phyloP scores from a whole-genome alignment of 495 filamentous ascomycete genomes.

The Xylaria cubensis region DNA sequence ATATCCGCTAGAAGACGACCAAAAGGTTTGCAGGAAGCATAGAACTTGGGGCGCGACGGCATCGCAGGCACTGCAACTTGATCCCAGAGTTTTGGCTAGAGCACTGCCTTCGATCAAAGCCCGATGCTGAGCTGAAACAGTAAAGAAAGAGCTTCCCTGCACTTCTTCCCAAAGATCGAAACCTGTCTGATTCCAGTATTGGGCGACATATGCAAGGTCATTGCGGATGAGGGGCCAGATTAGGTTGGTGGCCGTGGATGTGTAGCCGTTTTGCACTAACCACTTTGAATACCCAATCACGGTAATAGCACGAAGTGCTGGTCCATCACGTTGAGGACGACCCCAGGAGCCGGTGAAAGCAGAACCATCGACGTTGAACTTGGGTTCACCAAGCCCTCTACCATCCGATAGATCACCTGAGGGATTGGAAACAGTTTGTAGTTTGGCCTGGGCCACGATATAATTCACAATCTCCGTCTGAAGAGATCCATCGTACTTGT shows the following conservation, averaged over 20 bases:
- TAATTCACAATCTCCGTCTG: slow-evolving; percentile 64
- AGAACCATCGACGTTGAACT: slow-evolving; percentile 66
- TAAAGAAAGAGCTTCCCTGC: slow-evolving; percentile 66
- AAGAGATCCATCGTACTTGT: slow-evolving; percentile 58
- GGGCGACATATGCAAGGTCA: slow-evolving; percentile 71
- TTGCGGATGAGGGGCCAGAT: slow-evolving; percentile 71
- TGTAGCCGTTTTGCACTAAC: slow-evolving; percentile 56
- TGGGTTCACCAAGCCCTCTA: slow-evolving; percentile 65
- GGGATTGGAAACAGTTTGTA: slow-evolving; percentile 67
- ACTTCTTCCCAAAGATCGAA: slow-evolving; percentile 81
- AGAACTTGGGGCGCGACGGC: slow-evolving; percentile 65
- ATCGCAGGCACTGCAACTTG: slow-evolving; percentile 54
- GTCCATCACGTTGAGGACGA: slow-evolving; percentile 75
- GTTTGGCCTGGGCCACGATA: slow-evolving; percentile 62
- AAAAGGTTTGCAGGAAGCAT: slow-evolving; percentile 70
- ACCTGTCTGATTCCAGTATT: slow-evolving; percentile 74
- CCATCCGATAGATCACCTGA: slow-evolving; percentile 59
- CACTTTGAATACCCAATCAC: slow-evolving; percentile 52
- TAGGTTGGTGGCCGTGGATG: slow-evolving; percentile 43
- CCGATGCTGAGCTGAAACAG: slow-evolving; percentile 48
- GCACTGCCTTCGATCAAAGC: slow-evolving; percentile 68
- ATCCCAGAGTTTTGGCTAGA: slow-evolving; percentile 57
- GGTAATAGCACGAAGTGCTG: slow-evolving; percentile 70
- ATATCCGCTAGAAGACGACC: slow-evolving; percentile 61
- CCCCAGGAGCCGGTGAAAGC: slow-evolving; percentile 71